Evolutionary conservation across 441 rosid species (phyloP), one percentile per base, ranked within the genome.

Genomic region (Croton laevigatus): DNA sequence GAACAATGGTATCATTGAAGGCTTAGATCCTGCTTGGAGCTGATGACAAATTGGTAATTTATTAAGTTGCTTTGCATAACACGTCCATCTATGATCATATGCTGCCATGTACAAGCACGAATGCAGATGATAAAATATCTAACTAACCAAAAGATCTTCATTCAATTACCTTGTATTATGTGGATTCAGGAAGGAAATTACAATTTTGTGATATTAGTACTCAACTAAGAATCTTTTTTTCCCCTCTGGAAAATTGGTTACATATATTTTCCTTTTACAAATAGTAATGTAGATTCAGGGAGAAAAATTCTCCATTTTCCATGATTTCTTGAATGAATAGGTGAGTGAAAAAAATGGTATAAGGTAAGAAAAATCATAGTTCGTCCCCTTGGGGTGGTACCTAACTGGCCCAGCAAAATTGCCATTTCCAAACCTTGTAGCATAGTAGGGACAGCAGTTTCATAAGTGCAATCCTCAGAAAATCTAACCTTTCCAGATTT

Each of bases 381-480:
- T 91, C 94, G 53, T 70, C n/a, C 22, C 74, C 76, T 89, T 52
- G 89, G 46, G n/a, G n/a, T n/a, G 71, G 52, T 73, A 42, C 96
- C 93, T 2, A 93, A 79, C 67, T 84, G 89, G 72, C 97, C 86
- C 60, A 93, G 69, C 57, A 91, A 27, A 72, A 91, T 91, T 42
- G 97, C 98, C 76, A 94, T 83, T 72, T 90, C 98, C 97, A 94
- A 91, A 75, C 97, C 97, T 80, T 94, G 97, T 12, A 76, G 79
- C 90, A 94, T 86, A 4, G 96, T 94, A 3, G 98, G 98, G 72
- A 94, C 88, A 27, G 84, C 97, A 37, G 78, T 79, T 9, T 88
- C 86, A 66, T 89, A 87, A 34, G 97, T 87, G 54, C 98, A 94
- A 14, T 61, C 75, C 68, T 37, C 73, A 23, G 98, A 91, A 76